Conservation (phyloP, 805 yeast species). For the Vanderwaltozyma polyspora region DNA sequence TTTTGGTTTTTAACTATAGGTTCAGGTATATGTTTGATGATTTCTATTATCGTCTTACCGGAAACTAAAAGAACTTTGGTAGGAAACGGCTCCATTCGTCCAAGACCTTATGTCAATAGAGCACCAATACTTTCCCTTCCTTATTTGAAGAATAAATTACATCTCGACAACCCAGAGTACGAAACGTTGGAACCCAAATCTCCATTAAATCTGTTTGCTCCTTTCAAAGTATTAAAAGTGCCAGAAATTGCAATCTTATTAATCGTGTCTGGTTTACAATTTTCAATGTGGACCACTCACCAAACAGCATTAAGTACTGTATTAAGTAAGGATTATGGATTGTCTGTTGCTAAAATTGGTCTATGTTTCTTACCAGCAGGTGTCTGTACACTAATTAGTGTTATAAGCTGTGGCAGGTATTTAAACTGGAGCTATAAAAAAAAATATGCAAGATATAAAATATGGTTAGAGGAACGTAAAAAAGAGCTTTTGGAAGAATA, state of each 20-base stretch:
- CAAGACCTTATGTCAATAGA: slow-evolving; percentile 31
- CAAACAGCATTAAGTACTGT: slow-evolving; percentile 54
- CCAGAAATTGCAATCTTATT: slow-evolving; percentile 39
- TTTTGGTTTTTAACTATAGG: slow-evolving; percentile 67
- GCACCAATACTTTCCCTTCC: slow-evolving; percentile 34
- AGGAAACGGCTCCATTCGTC: slow-evolving; percentile 62
- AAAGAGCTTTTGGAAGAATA: slow-evolving; percentile 10
- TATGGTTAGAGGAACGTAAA: slow-evolving; percentile 14
- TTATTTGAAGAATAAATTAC: slow-evolving; percentile 13
- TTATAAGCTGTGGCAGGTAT: slow-evolving; percentile 45
- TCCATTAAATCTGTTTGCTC: slow-evolving; percentile 24
- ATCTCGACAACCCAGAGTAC: slow-evolving; percentile 24
- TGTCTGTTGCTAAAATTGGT: slow-evolving; percentile 50
- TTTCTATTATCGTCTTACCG: slow-evolving; percentile 39
- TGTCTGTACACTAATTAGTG: slow-evolving; percentile 48
- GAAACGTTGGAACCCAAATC: slow-evolving; percentile 19
- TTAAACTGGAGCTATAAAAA: slow-evolving; percentile 36
- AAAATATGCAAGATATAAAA: slow-evolving; percentile 12
- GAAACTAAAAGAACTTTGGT: slow-evolving; percentile 65
- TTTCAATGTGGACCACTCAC: slow-evolving; percentile 58
- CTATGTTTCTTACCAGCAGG: slow-evolving; percentile 69
- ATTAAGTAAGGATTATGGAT: slow-evolving; percentile 39
- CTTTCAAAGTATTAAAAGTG: slow-evolving; percentile 34
- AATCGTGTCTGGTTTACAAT: slow-evolving; percentile 50
- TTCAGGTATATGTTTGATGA: slow-evolving; percentile 35